These are phyloP conservation scores for Rhizopus delemar DNA, from an alignment of 371 early-diverging fungal genomes.

Conservation along the genomic window DNA sequence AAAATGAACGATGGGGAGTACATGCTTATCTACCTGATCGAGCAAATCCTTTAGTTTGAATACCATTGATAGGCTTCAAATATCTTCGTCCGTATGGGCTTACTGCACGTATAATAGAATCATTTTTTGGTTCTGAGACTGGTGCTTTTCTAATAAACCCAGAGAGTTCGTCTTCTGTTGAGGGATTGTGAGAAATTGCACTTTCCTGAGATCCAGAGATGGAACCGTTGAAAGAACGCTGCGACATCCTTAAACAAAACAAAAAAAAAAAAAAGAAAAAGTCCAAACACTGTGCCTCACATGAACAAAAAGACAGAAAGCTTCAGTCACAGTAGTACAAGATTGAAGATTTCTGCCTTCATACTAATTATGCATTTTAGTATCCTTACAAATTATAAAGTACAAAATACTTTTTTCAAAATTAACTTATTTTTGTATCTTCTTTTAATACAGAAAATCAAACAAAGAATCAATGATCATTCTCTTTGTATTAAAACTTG, in stretches of 20 bases:
- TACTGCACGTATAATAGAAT: conserved; percentile 35
- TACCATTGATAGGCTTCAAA: conserved; percentile 47
- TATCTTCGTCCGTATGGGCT: conserved; percentile 48
- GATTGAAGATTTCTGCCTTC: too few species aligned
- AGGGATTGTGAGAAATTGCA: conserved; percentile 12
- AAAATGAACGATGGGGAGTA: not conserved
- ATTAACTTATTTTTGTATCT: too few species aligned
- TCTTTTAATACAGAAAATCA: too few species aligned
- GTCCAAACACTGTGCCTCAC: not conserved
- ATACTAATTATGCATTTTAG: too few species aligned
- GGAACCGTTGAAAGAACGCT: conserved; percentile 16
- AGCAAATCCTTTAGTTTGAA: conserved; percentile 52
- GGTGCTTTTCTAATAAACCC: conserved; percentile 23
- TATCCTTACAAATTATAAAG: too few species aligned
- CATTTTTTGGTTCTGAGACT: conserved; percentile 4
- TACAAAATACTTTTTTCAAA: too few species aligned
- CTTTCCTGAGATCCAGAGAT: conserved; percentile 9
- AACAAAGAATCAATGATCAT: too few species aligned
- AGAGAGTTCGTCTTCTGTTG: conserved; percentile 23
- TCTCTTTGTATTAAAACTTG: too few species aligned
- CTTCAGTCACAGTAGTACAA: conserved; percentile 18
- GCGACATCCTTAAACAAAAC: conserved; percentile 11
- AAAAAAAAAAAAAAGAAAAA: conserved; percentile 4
- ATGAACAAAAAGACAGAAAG: not conserved
- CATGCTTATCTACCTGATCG: conserved; percentile 39